phyloP scores from a whole-genome alignment of 1,139 yeast species.

The Saccharomyces hybrid region DNA sequence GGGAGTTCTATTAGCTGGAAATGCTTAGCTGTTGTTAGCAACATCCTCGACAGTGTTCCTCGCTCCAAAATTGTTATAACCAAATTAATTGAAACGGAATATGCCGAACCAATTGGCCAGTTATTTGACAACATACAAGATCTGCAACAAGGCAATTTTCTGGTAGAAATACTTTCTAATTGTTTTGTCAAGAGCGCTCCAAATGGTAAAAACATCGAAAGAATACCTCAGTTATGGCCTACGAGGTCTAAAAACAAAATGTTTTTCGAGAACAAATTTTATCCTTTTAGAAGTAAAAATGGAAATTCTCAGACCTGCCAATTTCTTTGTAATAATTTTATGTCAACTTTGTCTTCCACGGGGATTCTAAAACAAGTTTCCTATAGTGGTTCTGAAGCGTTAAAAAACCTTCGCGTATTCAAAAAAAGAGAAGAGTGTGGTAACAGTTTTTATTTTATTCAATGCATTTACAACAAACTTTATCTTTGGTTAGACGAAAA shows the following conservation, averaged over 20 bases:
- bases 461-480: constrained; percentile 11
- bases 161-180: constrained; percentile 16
- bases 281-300: constrained; percentile 15
- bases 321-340: not conserved
- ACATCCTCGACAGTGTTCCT: constrained; percentile 9
- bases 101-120: constrained; percentile 12
- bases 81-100: constrained; percentile 11
- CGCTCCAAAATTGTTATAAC: constrained; percentile 10
- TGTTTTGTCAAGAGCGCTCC: constrained; percentile 16
- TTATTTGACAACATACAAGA: constrained; percentile 14
- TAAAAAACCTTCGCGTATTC: not conserved
- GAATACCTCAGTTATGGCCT: constrained; percentile 17
- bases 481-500: constrained; percentile 19
- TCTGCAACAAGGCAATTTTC: constrained; percentile 18
- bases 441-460: constrained; percentile 10
- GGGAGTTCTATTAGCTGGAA: constrained; percentile 16
- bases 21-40: constrained; percentile 13
- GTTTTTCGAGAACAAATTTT: constrained; percentile 13
- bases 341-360: not conserved
- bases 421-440: not conserved
- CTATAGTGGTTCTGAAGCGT: not conserved
- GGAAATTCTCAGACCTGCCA: not conserved
- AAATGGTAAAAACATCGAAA: constrained; percentile 9
- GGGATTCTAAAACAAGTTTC: not conserved
- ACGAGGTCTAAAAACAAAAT: constrained; percentile 10